These are phyloP conservation scores for Leptographium lundbergii DNA, from an alignment of 2,329 filamentous ascomycete genomes.

Conservation along the genomic window DNA sequence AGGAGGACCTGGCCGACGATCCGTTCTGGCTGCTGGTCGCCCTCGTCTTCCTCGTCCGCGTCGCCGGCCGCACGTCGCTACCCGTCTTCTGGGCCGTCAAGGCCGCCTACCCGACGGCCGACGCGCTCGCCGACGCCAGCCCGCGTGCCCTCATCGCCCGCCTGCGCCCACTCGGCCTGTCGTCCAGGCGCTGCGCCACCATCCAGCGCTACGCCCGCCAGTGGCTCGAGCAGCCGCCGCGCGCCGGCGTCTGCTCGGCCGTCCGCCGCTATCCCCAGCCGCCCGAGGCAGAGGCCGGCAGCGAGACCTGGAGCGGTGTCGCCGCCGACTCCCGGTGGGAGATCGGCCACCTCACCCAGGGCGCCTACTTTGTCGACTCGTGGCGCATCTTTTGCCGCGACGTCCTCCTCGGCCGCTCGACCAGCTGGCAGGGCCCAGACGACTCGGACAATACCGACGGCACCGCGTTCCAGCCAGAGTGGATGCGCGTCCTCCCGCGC, in stretches of 20 bases:
- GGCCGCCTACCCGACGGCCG: slow-evolving; percentile 52
- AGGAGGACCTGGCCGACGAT: slow-evolving; percentile 62
- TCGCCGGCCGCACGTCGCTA: slow-evolving; percentile 59
- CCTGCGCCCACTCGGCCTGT: slow-evolving; percentile 61
- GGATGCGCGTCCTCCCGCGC: slow-evolving; percentile 70
- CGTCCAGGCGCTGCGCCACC: slow-evolving; percentile 50
- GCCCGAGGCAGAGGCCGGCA: slow-evolving; percentile 17
- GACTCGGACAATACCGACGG: too few species aligned
- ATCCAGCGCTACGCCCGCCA: slow-evolving; percentile 58
- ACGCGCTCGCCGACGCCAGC: slow-evolving; percentile 45
- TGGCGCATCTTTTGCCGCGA: slow-evolving; percentile 94
- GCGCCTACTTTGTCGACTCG: slow-evolving; percentile 73
- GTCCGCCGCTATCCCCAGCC: slow-evolving; percentile 33
- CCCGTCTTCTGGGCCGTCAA: slow-evolving; percentile 63
- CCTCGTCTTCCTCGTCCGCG: slow-evolving; percentile 76
- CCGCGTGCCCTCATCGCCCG: slow-evolving; percentile 41
- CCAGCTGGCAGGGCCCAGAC: slow-evolving; percentile 61
- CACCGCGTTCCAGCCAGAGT: slow-evolving; percentile 64
- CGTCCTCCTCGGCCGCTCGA: slow-evolving; percentile 50
- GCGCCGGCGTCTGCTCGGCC: slow-evolving; percentile 37
- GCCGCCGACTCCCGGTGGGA: slow-evolving; percentile 51
- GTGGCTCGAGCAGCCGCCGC: slow-evolving; percentile 55
- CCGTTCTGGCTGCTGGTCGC: slow-evolving; percentile 74
- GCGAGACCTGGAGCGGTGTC: slow-evolving; percentile 12
- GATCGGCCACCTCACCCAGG: slow-evolving; percentile 72